Base-by-base conservation (phyloP, 768 basidiomycete species). In the Hebeloma cylindrosporum region DNA sequence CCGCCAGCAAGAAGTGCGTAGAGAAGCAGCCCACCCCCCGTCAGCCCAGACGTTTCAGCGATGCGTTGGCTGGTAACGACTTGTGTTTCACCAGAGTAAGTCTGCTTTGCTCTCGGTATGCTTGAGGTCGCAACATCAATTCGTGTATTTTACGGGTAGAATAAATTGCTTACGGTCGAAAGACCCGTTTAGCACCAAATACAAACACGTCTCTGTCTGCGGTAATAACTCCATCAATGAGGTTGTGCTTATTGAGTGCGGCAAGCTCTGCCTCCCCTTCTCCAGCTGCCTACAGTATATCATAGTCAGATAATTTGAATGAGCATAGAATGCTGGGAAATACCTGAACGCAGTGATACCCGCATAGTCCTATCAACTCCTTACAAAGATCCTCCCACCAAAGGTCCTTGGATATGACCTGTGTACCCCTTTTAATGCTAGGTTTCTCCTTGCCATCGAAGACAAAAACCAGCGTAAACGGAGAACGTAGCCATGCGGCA, bases 201-300 rank as follows among this genome's bases (percentile, higher is more conserved):
- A 85, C 60, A 52, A 88, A 74, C 16, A 75, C 79, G 51, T 88
- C 86, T 0, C 83, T 82, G 49, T 88, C 86, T 49, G 83, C 81
- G 0, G 84, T 79, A 21, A 86, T 61, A 5, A 88, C 73, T 0
- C 74, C 77, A 56, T 88, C 85, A 40, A 88, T 79, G 36, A 76
- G 51, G 8, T 79, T 79, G 27, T 69, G 65, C 13, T 65, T 62
- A 47, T 80, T 83, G 49, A 88, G 66, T 33, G 77, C 69, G 1
- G 83, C 86, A 1, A 88, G 70, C 51, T 88, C 85, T 0, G 86
- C 85, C 57, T 88, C 86, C 0, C 84, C 86, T 62, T 88, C 86
- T n/a, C 86, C 85, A 5, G 86, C 85, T 13, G 85, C 57, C 57
- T 58, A 40, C 27, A n/a, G n/a, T 11, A 22, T 5, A 82, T 71